phyloP scores from a whole-genome alignment of 257 asterid species.

The Solanum paucissectum region DNA sequence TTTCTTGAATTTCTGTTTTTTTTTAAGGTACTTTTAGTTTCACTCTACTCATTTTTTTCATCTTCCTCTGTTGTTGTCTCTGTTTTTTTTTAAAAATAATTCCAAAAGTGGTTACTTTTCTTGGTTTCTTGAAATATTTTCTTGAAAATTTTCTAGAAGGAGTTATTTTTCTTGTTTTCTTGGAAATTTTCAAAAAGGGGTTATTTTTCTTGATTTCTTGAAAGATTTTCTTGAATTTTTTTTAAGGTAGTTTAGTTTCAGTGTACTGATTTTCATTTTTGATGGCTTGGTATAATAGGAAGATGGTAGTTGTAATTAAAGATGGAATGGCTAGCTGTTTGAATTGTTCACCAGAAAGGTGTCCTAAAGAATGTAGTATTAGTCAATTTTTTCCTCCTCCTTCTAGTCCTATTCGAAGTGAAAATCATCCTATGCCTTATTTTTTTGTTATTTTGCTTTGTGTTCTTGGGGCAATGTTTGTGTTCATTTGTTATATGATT shows the following conservation, averaged over 20 bases:
- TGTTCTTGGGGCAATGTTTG: slow-evolving; percentile 34
- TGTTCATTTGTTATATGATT: slow-evolving; percentile 40
- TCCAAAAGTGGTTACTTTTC: not conserved
- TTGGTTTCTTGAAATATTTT: no score
- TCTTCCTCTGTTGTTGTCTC: not conserved
- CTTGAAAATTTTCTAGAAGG: not conserved
- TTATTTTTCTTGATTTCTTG: not conserved
- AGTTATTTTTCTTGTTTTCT: not conserved
- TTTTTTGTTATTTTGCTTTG: slow-evolving; percentile 43
- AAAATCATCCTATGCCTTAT: slow-evolving; percentile 19
- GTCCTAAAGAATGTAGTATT: not conserved
- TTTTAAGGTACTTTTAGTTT: not conserved
- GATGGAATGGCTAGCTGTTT: not conserved
- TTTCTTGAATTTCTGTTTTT: not conserved
- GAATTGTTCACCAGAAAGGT: not conserved
- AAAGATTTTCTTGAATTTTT: no score
- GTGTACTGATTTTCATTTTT: not conserved
- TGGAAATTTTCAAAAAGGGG: not conserved
- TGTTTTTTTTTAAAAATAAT: not conserved
- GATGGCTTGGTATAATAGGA: not conserved
- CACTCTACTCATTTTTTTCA: not conserved
- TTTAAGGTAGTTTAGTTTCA: not conserved
- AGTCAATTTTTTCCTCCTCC: not conserved
- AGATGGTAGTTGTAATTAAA: not conserved
- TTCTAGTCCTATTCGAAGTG: slow-evolving; percentile 1